Percentiles rank a stretch among this genome's conserved stretches.
Evolutionary conservation across 1,139 yeast species (phyloP).

Genomic region (Geotrichum histeridarum): DNA sequence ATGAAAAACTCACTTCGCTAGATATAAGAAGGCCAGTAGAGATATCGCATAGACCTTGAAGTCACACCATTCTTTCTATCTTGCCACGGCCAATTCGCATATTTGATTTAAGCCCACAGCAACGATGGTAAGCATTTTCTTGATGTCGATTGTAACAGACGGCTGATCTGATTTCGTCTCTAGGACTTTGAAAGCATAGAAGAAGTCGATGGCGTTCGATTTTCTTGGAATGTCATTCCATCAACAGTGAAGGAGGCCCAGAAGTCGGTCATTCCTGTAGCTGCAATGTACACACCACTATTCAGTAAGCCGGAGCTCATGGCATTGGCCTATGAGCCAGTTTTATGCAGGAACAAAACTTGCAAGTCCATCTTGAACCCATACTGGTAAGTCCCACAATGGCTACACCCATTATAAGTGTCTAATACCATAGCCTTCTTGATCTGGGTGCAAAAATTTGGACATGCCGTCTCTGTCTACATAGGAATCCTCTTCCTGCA

Average conservation of each 20-base stretch:
- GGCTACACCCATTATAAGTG: slow-evolving; percentile 13
- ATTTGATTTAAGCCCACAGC: background rate
- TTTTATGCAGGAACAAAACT: slow-evolving; percentile 45
- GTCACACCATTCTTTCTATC: background rate
- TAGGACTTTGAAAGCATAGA: slow-evolving; percentile 55
- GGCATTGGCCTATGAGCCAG: slow-evolving; percentile 42
- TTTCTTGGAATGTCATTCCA: slow-evolving; percentile 65
- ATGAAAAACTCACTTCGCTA: background rate
- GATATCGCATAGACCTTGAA: background rate
- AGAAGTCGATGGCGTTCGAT: slow-evolving; percentile 62
- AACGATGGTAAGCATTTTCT: background rate
- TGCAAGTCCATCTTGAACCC: slow-evolving; percentile 63
- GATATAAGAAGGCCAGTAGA: background rate
- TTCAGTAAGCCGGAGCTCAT: slow-evolving; percentile 47
- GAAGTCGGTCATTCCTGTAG: slow-evolving; percentile 56
- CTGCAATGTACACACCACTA: slow-evolving; percentile 63
- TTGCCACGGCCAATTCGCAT: background rate
- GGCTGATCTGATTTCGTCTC: background rate
- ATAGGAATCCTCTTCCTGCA: slow-evolving; percentile 49
- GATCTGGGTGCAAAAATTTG: slow-evolving; percentile 47
- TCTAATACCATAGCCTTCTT: slow-evolving; percentile 28
- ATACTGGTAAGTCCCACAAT: slow-evolving; percentile 34
- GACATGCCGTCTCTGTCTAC: slow-evolving; percentile 61
- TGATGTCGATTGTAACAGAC: background rate
- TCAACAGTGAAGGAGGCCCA: slow-evolving; percentile 55